Evolutionary conservation across 371 early-diverging fungal genomes (phyloP), one percentile per base, ranked within the genome.

Genomic region (Dinochytrium kinnereticum): DNA sequence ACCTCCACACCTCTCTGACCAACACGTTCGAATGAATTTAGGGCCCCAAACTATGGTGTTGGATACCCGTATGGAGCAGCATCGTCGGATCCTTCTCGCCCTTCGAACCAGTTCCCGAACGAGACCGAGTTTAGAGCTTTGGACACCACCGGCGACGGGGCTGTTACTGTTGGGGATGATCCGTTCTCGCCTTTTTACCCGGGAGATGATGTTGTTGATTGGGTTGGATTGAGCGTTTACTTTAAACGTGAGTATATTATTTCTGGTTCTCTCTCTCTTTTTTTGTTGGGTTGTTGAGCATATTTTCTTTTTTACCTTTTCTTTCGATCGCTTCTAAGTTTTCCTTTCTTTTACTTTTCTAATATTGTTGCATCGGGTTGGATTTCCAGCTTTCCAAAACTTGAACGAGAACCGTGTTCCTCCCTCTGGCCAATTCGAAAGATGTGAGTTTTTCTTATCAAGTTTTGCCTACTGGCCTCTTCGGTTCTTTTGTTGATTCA

Each of bases 131-230:
- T 40, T 28, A 10, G 19, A 28, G 66, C 38, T 15, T 40, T 66
- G 38, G 64, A 61, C 34, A 61, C 64, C 64, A 40, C 3, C 15
- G 66, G 66, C 26, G 66, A 70, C 69, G 72, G 75, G 36, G 70
- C 51, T 17, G 70, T 74, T 15, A 34, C 49, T 51, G 24, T 65
- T 19, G 72, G 76, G 61, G 85, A 76, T 64, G 57, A 82, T 69
- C 80, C 83, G 7, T 85, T 82, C 78, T 49, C 64, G 21, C 85
- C 85, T 1, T 85, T 67, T 70, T 85, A 77, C 49, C 81, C 87
- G n/a, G 86, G 86, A 39, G 82, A 81, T 59, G 80, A 80, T 0
- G 68, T 72, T 34, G 87, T 86, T 36, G 87, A 85, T 78, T 86
- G 87, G 87, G 78, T 85, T 38, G 84, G 84, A 17, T 34, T 83